These are phyloP conservation scores for Earliella scabrosa DNA, from an alignment of 1,284 basidiomycete species.

Conservation along the genomic window DNA sequence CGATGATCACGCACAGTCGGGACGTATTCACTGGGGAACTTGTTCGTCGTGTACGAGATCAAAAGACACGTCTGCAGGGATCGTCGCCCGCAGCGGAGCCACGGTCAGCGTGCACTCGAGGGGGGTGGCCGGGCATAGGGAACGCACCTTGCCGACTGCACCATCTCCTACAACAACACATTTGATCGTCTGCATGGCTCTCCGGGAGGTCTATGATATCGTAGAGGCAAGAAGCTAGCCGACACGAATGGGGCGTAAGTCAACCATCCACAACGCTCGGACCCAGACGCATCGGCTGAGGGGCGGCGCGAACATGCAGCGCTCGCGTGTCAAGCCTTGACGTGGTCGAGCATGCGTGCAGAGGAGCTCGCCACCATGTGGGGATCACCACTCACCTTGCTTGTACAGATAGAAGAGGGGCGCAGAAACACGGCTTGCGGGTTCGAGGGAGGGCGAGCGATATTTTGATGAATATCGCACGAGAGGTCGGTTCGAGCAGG, in stretches of 20 bases:
- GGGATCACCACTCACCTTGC: conserved; percentile 26
- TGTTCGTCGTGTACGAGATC: conserved; percentile 99
- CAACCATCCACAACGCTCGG: conserved; percentile 3
- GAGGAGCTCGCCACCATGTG: neutral
- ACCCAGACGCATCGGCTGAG: conserved; percentile 8
- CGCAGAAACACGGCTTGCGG: conserved; percentile 16
- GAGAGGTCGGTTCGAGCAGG: conserved; percentile 17
- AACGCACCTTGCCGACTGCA: conserved; percentile 96
- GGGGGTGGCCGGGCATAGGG: neutral
- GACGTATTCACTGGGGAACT: conserved; percentile 98
- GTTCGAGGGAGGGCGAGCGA: conserved; percentile 14
- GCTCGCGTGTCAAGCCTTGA: conserved; percentile 27
- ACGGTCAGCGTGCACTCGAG: neutral
- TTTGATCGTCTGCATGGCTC: conserved; percentile 93
- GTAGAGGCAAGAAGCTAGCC: conserved; percentile 15
- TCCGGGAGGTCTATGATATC: conserved; percentile 31
- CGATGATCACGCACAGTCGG: conserved; percentile 78
- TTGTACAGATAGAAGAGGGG: conserved; percentile 15
- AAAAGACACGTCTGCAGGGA: conserved; percentile 87
- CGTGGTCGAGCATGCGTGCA: conserved; percentile 5
- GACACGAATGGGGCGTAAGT: conserved; percentile 11
- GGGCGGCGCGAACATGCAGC: conserved; percentile 22
- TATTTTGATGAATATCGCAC: conserved; percentile 27
- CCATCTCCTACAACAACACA: conserved; percentile 99
- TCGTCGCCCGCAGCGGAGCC: neutral